Evolutionary conservation across 2,329 filamentous ascomycete species (phyloP).

Genomic region (Trichophaea hybrida): DNA sequence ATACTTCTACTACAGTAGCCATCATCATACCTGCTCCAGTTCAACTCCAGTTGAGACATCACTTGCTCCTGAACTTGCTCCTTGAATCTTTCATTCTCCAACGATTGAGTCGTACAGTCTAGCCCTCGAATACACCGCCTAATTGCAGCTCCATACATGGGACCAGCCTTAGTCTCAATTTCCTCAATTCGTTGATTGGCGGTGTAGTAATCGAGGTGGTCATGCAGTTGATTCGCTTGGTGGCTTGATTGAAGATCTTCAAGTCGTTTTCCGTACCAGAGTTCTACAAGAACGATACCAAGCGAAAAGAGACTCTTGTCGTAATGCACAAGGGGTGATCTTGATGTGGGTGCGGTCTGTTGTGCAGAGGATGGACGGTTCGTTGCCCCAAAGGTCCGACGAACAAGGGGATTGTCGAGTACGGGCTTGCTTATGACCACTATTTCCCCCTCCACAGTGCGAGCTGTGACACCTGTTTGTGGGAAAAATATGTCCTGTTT

Average conservation of each 20-base stretch:
- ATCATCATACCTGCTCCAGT: not conserved
- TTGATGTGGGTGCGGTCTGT: not conserved
- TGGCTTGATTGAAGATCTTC: not conserved
- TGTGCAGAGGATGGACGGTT: no score
- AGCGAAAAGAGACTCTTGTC: conserved; percentile 29
- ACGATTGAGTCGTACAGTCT: not conserved
- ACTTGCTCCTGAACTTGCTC: not conserved
- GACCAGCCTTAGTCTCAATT: not conserved
- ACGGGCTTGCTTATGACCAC: not conserved
- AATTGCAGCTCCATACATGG: not conserved
- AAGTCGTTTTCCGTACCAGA: conserved; percentile 29
- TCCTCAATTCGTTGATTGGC: not conserved
- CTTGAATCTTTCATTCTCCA: not conserved
- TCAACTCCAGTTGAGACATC: not conserved
- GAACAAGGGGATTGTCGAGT: not conserved
- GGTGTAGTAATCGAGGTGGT: not conserved
- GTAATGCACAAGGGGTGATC: not conserved
- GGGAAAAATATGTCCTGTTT: conserved; percentile 16
- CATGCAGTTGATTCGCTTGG: not conserved
- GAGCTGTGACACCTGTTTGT: not conserved
- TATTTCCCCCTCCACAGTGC: not conserved
- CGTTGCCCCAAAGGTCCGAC: not conserved
- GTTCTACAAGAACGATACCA: conserved; percentile 30
- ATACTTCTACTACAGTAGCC: no score
- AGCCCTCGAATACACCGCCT: not conserved